Evolutionary conservation across 305 asterid genomes (phyloP), one percentile per base, ranked within the genome.

Genomic region (Petunia hybrid): DNA sequence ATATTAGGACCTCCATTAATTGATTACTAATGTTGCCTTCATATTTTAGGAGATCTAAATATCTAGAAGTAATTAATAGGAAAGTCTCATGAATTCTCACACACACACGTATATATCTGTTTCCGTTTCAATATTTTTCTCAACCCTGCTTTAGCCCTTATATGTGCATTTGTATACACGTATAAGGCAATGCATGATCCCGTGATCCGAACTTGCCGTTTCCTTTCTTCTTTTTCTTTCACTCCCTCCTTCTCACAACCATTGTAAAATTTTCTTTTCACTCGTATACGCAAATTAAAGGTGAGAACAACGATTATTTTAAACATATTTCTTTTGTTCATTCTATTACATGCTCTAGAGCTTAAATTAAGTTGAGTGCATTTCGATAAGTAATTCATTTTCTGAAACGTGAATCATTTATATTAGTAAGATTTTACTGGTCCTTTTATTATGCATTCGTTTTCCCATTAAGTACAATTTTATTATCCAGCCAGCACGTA

Each of bases 171-270:
- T 56, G 8, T 56, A 56, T 56, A 56, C 41, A 46, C 62, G 45
- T 48, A 51, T 51, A 73, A 8, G 63, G 63, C 16, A 51, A 51
- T 35, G 63, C 78, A 48, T 73, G 12, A 35, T 35, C 36, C 1
- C 1, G 46, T 48, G 78, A 73, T 73, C 63, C 78, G 63, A 51
- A 36, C 5, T 73, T 73, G 63, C 10, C 36, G 78, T 51, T 73
- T 36, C 10, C 42, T 6, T 73, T 36, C 43, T 48, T 48, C 78
- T 71, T 71, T 71, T 71, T 48, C 43, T n/a, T 71, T 71, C 62
- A 35, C 51, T 73, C 51, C 43, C n/a, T 51, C 65, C 65, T 63
- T 35, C 61, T 73, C 59, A 51, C 45, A 73, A 71, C 4, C 46
- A 73, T 7, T 13, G 51, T 36, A n/a, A 22, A 35, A 48, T 13